These are phyloP conservation scores for Aspergillus terreus DNA, from an alignment of 2,329 filamentous ascomycete genomes.

Conservation along the genomic window DNA sequence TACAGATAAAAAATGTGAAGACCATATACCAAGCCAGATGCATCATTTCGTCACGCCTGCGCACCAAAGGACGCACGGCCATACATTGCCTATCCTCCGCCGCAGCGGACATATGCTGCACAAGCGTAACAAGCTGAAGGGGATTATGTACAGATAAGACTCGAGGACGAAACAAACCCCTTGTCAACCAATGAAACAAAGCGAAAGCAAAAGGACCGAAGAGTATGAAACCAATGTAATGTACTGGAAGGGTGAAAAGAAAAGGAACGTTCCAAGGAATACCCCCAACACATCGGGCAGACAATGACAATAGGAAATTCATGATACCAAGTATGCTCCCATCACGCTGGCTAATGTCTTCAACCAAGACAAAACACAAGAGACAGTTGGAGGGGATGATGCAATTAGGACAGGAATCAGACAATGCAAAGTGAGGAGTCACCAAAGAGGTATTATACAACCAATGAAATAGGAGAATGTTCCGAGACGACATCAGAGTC, in stretches of 20 bases:
- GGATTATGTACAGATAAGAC: slow-evolving; percentile 26
- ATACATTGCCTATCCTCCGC: neutral
- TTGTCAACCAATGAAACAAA: neutral
- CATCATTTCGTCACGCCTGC: slow-evolving; percentile 22
- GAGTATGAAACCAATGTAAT: neutral
- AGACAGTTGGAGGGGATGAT: neutral
- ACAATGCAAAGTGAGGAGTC: neutral
- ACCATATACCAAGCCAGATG: slow-evolving; percentile 12
- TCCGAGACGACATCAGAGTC: slow-evolving; percentile 28
- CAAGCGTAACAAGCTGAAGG: slow-evolving; percentile 8
- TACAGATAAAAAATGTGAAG: neutral
- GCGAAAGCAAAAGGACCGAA: neutral
- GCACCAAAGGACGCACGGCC: slow-evolving; percentile 13
- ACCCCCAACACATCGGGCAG: neutral
- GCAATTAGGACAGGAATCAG: neutral
- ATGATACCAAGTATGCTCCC: slow-evolving; percentile 1
- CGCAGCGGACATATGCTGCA: slow-evolving; percentile 14
- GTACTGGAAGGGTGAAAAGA: slow-evolving; percentile 3
- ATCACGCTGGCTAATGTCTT: slow-evolving; percentile 9
- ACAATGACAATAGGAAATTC: slow-evolving; percentile 1
- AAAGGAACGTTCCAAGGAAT: neutral
- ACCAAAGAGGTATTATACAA: slow-evolving; percentile 17
- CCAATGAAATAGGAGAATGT: slow-evolving; percentile 15
- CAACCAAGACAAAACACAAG: slow-evolving; percentile 6
- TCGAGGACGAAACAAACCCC: slow-evolving; percentile 4